Conservation (phyloP, 805 yeast genomes). For the Metschnikowia arizonensis region DNA sequence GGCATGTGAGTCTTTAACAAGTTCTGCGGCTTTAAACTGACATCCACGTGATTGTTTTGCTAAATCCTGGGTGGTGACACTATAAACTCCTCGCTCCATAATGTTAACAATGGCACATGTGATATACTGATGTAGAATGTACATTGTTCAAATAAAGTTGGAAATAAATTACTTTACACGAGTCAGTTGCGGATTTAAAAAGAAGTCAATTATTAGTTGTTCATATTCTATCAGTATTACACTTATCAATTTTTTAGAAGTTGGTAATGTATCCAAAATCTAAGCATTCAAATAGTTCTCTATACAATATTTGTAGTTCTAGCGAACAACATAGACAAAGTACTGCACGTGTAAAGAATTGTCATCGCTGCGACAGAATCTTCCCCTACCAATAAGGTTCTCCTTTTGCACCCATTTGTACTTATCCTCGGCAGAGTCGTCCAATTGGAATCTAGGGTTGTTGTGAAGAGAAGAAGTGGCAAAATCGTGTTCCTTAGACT, state of each 20-base stretch:
- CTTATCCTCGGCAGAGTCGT: slow-evolving; percentile 38
- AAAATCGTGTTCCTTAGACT: slow-evolving; percentile 29
- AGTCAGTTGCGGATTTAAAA: no score
- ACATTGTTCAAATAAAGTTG: neutral
- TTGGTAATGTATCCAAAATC: no score
- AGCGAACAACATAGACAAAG: slow-evolving; percentile 37
- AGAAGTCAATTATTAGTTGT: no score
- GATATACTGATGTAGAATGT: neutral
- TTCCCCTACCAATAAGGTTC: slow-evolving; percentile 55
- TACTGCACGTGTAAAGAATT: slow-evolving; percentile 53
- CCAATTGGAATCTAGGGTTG: slow-evolving; percentile 44
- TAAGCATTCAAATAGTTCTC: no score
- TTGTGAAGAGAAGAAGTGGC: slow-evolving; percentile 48
- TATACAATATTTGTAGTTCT: no score
- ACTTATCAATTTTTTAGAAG: no score
- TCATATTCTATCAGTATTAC: no score
- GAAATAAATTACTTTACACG: no score
- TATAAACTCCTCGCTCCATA: neutral
- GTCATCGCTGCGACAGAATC: slow-evolving; percentile 43
- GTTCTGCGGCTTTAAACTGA: neutral
- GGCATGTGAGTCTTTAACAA: neutral
- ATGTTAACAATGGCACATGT: slow-evolving; percentile 1
- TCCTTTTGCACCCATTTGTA: slow-evolving; percentile 48
- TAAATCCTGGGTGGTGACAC: neutral
- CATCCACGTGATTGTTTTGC: neutral